Base-by-base conservation (phyloP, 2,329 filamentous ascomycete species). In the Fusarium chlamydosporum region DNA sequence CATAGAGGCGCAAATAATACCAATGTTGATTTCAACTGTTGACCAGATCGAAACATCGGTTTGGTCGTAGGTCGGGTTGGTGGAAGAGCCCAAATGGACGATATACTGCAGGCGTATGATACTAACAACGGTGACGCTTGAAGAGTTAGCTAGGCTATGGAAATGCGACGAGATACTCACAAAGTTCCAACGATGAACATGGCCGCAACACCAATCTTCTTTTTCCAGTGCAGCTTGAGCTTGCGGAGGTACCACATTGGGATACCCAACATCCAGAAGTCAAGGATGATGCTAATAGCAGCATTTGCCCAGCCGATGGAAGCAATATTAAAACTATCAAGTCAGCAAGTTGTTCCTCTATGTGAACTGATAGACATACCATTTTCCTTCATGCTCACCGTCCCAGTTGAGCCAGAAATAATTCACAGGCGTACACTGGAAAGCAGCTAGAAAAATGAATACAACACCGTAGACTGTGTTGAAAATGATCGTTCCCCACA, bases 101-200 rank as follows among this genome's bases (percentile, higher is more conserved):
- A 78, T 64, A 13, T 65, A 77, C 6, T 73, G 72, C 0, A 78
- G 59, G 11, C 77, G 72, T 3, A 77, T 50, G 4, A 79, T 74
- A 34, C 76, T 78, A 26, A 78, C 68, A 6, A 78, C 50, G 3
- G 77, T 78, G 13, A 77, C 72, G 35, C 76, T 78, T 18, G 13
- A 12, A 13, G n/a, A 9, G 26, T 70, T n/a, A 48, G 68, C 61
- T 20, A 42, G n/a, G 5, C 11, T 33, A 6, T 7, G 8, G 8
- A 9, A 1, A 12, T 6, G 8, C 3, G 15, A 7, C 10, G 8
- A 5, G 4, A 2, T 3, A 68, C 78, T 74, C 51, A 79, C 78
- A 81, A 80, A 2, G 78, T 74, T 37, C 83, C 82, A 2, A 83
- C 76, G 6, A 77, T 73, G 43, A 85, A 83, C 79, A 84, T 83